Percentiles rank a stretch among this genome's conserved stretches.
Conservation (phyloP, 1,284 basidiomycete species). For the Gymnopus androsaceus region DNA sequence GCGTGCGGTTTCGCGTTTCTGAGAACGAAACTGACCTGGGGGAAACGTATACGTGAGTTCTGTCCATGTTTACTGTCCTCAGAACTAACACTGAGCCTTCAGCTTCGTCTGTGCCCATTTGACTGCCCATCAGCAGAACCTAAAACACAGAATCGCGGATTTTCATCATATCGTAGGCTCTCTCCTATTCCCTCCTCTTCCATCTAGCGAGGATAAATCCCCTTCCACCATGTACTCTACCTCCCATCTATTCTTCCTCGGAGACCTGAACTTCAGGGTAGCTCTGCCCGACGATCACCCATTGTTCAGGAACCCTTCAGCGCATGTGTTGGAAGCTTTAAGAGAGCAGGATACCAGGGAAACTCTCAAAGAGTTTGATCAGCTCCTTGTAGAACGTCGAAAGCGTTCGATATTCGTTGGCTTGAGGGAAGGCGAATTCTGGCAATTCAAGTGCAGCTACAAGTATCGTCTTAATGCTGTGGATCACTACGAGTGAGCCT, state of each 20-base stretch:
- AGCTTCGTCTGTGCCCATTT: slow-evolving; percentile 95
- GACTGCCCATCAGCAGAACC: slow-evolving; percentile 78
- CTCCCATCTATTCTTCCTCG: slow-evolving; percentile 84
- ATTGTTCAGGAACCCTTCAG: slow-evolving; percentile 29
- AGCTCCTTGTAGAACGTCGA: slow-evolving; percentile 65
- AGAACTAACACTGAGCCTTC: slow-evolving; percentile 16
- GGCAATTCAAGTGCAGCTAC: slow-evolving; percentile 86
- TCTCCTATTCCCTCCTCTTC: slow-evolving; percentile 73
- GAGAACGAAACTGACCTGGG: slow-evolving; percentile 60
- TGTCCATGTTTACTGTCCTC: slow-evolving; percentile 5
- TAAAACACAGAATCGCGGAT: slow-evolving; percentile 76
- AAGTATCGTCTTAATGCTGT: slow-evolving; percentile 83
- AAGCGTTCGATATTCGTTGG: slow-evolving; percentile 70
- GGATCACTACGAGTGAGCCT: slow-evolving; percentile 71
- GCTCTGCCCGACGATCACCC: slow-evolving; percentile 54
- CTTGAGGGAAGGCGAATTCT: slow-evolving; percentile 81
- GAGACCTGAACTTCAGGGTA: slow-evolving; percentile 90
- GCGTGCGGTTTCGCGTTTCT: slow-evolving; percentile 77
- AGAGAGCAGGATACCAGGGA: slow-evolving; percentile 58
- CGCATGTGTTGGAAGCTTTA: slow-evolving; percentile 31
- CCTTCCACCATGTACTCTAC: slow-evolving; percentile 74
- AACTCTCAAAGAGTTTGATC: slow-evolving; percentile 75
- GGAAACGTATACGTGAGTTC: slow-evolving; percentile 80
- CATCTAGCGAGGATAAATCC: slow-evolving; percentile 38
- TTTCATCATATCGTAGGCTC: slow-evolving; percentile 82